phyloP scores from a whole-genome alignment of 1,139 yeast species.

The Trichomonascaceae sp. region DNA sequence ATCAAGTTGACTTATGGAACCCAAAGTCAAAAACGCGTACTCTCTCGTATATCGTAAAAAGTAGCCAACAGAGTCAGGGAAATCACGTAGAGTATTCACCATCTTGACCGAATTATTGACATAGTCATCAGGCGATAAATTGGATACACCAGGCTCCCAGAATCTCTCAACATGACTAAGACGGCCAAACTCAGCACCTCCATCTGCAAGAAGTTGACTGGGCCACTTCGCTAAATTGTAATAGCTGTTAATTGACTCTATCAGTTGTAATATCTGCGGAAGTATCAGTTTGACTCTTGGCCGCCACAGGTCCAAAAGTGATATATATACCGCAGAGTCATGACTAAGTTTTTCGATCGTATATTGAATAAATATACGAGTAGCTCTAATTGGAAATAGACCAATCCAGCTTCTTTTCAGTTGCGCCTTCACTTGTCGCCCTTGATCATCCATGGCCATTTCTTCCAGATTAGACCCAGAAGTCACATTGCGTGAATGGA shows the following conservation, averaged over 20 bases:
- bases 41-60: slow-evolving; percentile 92
- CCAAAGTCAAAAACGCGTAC: slow-evolving; percentile 84
- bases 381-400: slow-evolving; percentile 90
- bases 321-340: slow-evolving; percentile 66
- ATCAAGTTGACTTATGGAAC: slow-evolving; percentile 85
- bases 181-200: slow-evolving; percentile 51
- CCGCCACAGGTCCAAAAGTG: slow-evolving; percentile 75
- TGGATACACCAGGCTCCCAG: slow-evolving; percentile 98
- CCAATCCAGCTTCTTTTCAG: slow-evolving; percentile 91
- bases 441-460: slow-evolving; percentile 89
- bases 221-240: slow-evolving; percentile 98
- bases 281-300: slow-evolving; percentile 88
- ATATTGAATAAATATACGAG: slow-evolving; percentile 89
- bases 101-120: slow-evolving; percentile 93
- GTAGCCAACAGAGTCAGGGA: slow-evolving; percentile 98
- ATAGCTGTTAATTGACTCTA: slow-evolving; percentile 88
- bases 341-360: slow-evolving; percentile 86
- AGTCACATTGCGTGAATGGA: slow-evolving; percentile 72
- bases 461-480: slow-evolving; percentile 68
- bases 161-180: slow-evolving; percentile 88
- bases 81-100: slow-evolving; percentile 85
- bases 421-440: slow-evolving; percentile 64
- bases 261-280: slow-evolving; percentile 81
- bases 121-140: slow-evolving; percentile 89
- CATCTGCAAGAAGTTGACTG: slow-evolving; percentile 65